Evolutionary conservation across 1,139 yeast species (phyloP), one percentile per base, ranked within the genome.

Genomic region (Magnusiomyces magnusii): DNA sequence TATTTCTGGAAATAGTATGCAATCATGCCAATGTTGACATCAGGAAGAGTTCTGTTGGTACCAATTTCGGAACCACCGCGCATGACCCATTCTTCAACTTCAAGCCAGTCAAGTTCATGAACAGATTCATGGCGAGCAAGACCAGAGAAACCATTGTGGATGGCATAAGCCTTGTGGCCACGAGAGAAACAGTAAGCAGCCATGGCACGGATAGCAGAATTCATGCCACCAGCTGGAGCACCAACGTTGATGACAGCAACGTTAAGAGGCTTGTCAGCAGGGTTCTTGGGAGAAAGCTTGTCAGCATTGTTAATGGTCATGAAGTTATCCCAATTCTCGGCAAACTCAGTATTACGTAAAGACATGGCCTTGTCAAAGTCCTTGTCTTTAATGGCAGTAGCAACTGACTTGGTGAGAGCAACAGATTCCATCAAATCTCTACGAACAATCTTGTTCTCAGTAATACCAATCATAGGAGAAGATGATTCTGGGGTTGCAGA

Each of bases 191-290:
- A 89, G 76, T 91, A 91, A 27, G 92, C 82, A 2, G 96, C 95
- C 69, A 92, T 90, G 3, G 97, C 93, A 64, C 95, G 83, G 0
- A 93, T 86, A 21, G 97, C 95, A 60, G 96, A 86, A 75, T 93
- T 93, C 80, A 93, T 84, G 60, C 96, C 97, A 63, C 97, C 95
- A 19, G 97, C 95, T 47, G 99, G 96, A 0, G 99, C 99, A 64
- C 99, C 99, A 60, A 92, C 87, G 68, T 91, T 91, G 64, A 93
- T 80, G 60, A 93, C 83, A 61, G 95, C 99, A 66, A 92, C 82
- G 60, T 76, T 83, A 65, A 85, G 78, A 74, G 70, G 82, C 74
- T 52, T 75, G 76, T 59, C 74, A 71, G 69, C 67, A 17, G 72
- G 70, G 39, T 69, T 63, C 61, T 67, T 63, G 44, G 80, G 80